Percentiles rank a stretch among this genome's conserved stretches.
Conservation (phyloP, 2,329 filamentous ascomycete species). For the Scleromitrula shiraiana region DNA sequence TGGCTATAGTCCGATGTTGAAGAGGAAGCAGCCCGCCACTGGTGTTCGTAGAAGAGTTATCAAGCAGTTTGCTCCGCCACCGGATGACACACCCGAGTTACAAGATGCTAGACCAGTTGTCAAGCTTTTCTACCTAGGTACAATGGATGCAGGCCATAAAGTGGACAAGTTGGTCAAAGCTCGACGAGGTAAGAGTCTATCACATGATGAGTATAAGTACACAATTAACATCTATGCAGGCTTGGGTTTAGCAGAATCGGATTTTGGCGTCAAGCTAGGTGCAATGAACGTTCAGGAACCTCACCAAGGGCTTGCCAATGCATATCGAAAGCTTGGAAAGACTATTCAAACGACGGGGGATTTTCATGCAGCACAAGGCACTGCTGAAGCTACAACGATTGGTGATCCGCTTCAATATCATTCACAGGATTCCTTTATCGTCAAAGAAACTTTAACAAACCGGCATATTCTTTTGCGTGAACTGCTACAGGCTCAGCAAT, state of each 20-base stretch:
- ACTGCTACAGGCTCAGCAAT: constrained; percentile 82
- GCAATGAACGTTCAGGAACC: constrained; percentile 85
- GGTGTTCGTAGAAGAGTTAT: constrained; percentile 90
- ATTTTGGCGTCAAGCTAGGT: constrained; percentile 85
- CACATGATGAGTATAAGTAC: constrained; percentile 9
- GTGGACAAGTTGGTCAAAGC: constrained; percentile 90
- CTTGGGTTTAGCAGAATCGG: constrained; percentile 82
- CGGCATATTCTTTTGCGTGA: constrained; percentile 93
- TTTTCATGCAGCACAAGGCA: constrained; percentile 92
- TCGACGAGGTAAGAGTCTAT: constrained; percentile 65
- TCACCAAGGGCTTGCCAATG: constrained; percentile 77
- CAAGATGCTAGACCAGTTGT: constrained; percentile 83
- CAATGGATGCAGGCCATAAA: constrained; percentile 97
- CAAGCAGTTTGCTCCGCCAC: constrained; percentile 96
- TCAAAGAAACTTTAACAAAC: constrained; percentile 97
- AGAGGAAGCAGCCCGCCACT: constrained; percentile 94
- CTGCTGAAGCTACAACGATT: constrained; percentile 88
- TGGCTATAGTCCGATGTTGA: constrained; percentile 90
- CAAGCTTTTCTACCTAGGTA: constrained; percentile 89
- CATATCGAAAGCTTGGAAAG: constrained; percentile 91
- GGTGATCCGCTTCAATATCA: constrained; percentile 93
- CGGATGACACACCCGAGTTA: constrained; percentile 93
- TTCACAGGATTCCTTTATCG: constrained; percentile 91
- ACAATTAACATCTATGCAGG: constrained; percentile 46
- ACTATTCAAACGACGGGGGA: constrained; percentile 90